Base-by-base conservation (phyloP, 2,329 filamentous ascomycete species). In the Phialophora chinensis region DNA sequence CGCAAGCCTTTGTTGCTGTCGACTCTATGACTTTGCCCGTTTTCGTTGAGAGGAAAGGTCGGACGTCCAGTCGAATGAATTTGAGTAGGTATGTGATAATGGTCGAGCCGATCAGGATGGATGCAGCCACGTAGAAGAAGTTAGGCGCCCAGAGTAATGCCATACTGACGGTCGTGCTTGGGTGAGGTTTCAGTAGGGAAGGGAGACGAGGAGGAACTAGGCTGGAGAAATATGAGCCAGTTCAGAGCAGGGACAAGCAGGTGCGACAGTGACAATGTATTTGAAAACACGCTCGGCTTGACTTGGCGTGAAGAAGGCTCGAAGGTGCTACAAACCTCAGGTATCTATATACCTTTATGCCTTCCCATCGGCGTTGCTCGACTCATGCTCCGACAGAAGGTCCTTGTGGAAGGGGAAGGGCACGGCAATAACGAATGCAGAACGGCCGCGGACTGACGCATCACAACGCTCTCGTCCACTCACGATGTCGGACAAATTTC, bases 61-160 rank as follows among this genome's bases (percentile, higher is more conserved):
- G 33, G n/a, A 68, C 42, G 49, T 68, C 66, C 23, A 70, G 27
- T 14, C 54, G 62, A 53, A 68, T 35, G 42, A 65, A 61, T 23
- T 60, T 64, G 49, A 70, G 57, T 7, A 70, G 47, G 38, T 54
- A 63, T 23, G 66, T 70, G 49, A 66, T 44, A 3, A 66, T 27
- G 17, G 60, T 35, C 6, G 68, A 62, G 20, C 66, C 63, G 20
- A 68, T 52, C 35, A 70, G 31, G 56, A 70, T 68, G 54, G 47
- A 57, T 6, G 44, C 63, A 10, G 67, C 25, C 23, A 61, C 66
- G 60, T 66, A 70, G 55, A 68, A 50, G 44, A 64, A 53, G 23
- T 58, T 55, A 35, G 54, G 66, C 3, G n/a, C 47, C 29, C 27
- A 56, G 14, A 53, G 47, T 12, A 54, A n/a, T 12, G 63, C 53